Evolutionary conservation across 139 green algal species (phyloP).

Genomic region (Diplosphaera chodatii): DNA sequence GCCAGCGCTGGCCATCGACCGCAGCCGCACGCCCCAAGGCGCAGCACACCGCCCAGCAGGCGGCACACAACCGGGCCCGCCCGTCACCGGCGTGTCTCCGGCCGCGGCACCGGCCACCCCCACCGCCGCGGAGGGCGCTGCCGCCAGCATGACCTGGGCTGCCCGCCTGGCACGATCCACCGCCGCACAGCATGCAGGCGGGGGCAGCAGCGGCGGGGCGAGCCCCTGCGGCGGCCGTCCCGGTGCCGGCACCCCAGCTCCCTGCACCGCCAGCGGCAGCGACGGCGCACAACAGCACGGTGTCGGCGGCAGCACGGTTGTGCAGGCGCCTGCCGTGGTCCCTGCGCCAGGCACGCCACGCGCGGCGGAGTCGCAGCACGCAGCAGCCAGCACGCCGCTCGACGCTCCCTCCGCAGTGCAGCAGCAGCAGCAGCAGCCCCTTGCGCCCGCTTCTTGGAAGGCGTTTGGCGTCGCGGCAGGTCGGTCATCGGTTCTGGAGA

Average conservation of each 20-base stretch:
- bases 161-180: not conserved
- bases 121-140: not conserved
- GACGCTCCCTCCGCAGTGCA: not conserved
- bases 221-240: not conserved
- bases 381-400: not conserved
- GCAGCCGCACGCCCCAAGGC: too few species aligned
- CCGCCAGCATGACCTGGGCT: not conserved
- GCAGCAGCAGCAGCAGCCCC: too few species aligned
- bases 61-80: not conserved
- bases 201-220: too few species aligned
- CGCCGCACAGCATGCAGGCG: not conserved
- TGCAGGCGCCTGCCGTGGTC: not conserved
- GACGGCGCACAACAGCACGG: too few species aligned
- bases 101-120: not conserved
- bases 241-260: too few species aligned
- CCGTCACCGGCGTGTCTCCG: not conserved
- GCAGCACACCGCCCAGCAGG: not conserved
- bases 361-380: not conserved
- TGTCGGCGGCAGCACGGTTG: too few species aligned
- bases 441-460: too few species aligned
- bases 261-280: too few species aligned
- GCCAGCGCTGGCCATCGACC: too few species aligned
- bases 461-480: too few species aligned
- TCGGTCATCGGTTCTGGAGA: too few species aligned
- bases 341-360: not conserved